Evolutionary conservation across 371 early-diverging fungal species (phyloP).

Genomic region (Mortierella sp.): DNA sequence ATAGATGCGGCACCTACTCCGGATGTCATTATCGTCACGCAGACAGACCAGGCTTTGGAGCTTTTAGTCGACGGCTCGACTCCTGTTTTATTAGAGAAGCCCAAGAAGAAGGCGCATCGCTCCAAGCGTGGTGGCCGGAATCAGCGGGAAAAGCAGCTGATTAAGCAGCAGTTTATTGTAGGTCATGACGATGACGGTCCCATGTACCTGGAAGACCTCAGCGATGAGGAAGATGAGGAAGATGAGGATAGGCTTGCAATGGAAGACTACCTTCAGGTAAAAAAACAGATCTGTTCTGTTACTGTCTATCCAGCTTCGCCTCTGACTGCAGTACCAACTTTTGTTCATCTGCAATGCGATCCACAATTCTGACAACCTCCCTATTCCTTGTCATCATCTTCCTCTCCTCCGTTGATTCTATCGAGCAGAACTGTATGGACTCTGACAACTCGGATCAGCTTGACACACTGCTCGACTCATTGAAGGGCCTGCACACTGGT

Average conservation of each 20-base stretch:
- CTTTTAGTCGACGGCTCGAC: neutral
- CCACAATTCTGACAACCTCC: neutral
- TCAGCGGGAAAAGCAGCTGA: slow-evolving; percentile 34
- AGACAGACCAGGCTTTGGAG: neutral
- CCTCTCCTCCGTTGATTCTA: neutral
- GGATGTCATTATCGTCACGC: slow-evolving; percentile 7
- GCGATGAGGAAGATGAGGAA: slow-evolving; percentile 51
- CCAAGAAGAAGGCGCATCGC: slow-evolving; percentile 55
- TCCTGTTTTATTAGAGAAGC: slow-evolving; percentile 23
- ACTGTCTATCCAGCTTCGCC: neutral
- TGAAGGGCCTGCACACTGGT: slow-evolving; percentile 35
- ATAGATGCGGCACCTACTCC: slow-evolving; percentile 28
- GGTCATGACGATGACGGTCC: slow-evolving; percentile 52
- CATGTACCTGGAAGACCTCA: slow-evolving; percentile 34
- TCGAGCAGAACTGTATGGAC: slow-evolving; percentile 41
- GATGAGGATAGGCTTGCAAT: slow-evolving; percentile 38
- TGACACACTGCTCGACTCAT: slow-evolving; percentile 34
- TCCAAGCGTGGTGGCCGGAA: slow-evolving; percentile 54
- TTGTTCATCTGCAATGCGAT: neutral
- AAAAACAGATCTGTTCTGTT: neutral
- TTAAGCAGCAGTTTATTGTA: slow-evolving; percentile 29
- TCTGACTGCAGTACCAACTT: neutral
- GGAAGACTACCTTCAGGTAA: slow-evolving; percentile 51
- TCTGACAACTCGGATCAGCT: slow-evolving; percentile 21
- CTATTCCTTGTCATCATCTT: neutral